A percentile compares a stretch with the other conserved stretches of the same genome.
These are phyloP conservation scores for Xylariaceae sp. DNA, from an alignment of 2,329 filamentous ascomycete species.

Conservation along the genomic window DNA sequence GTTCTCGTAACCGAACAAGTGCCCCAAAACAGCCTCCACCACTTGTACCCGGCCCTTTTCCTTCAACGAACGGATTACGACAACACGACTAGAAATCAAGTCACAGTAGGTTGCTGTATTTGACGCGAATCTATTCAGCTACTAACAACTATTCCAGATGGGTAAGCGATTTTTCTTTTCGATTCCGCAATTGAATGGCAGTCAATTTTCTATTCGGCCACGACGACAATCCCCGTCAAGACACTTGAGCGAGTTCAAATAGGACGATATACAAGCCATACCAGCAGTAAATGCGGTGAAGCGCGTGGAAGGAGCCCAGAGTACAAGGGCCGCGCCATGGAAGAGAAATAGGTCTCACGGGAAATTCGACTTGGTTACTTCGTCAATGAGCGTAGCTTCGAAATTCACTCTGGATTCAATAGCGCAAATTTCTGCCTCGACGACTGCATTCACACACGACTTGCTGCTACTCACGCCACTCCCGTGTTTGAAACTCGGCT, in stretches of 20 bases:
- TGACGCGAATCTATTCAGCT: slow-evolving; percentile 3
- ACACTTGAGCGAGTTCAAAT: too few species aligned
- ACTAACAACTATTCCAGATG: slow-evolving; percentile 39
- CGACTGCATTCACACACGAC: background rate
- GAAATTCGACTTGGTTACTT: too few species aligned
- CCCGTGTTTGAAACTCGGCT: background rate
- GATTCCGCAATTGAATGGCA: slow-evolving; percentile 30
- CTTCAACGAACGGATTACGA: slow-evolving; percentile 44
- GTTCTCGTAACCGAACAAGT: slow-evolving; percentile 38
- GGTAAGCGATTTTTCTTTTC: slow-evolving; percentile 37
- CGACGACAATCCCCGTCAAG: slow-evolving; percentile 22
- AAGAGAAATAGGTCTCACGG: too few species aligned
- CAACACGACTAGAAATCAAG: slow-evolving; percentile 49
- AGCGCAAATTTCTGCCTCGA: background rate
- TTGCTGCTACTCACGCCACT: background rate
- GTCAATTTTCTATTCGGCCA: background rate
- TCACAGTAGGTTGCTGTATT: slow-evolving; percentile 53
- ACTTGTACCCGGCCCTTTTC: slow-evolving; percentile 33
- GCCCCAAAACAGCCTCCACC: slow-evolving; percentile 34
- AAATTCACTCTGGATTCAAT: too few species aligned
- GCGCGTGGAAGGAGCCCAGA: too few species aligned
- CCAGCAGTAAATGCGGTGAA: too few species aligned
- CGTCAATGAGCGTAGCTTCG: too few species aligned
- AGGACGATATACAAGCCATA: too few species aligned
- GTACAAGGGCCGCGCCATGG: too few species aligned